Percentiles rank a stretch among this genome's conserved stretches.
Evolutionary conservation across 2,329 filamentous ascomycete species (phyloP).

Genomic region (Penicillium concentricum): DNA sequence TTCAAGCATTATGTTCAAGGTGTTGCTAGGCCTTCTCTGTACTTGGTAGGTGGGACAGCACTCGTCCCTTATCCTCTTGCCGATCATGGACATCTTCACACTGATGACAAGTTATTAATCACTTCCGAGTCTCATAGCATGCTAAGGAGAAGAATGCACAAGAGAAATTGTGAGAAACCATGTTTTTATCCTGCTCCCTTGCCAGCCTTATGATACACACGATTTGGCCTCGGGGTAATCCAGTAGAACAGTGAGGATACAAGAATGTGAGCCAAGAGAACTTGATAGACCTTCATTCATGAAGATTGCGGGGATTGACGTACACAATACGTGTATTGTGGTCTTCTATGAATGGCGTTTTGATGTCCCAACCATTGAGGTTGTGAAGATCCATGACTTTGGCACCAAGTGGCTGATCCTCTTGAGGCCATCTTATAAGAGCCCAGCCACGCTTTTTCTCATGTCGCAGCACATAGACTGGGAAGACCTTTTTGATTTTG

Average conservation of each 20-base stretch:
- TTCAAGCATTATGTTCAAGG: no score
- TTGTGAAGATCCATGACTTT: background rate
- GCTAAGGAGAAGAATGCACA: no score
- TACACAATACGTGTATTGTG: background rate
- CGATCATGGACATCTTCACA: no score
- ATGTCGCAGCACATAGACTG: background rate
- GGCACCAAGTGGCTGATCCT: background rate
- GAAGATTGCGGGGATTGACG: background rate
- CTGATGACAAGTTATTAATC: no score
- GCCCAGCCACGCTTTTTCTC: background rate
- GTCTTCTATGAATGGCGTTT: background rate
- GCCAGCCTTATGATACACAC: no score
- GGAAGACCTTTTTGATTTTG: background rate
- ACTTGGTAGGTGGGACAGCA: no score
- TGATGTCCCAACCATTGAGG: background rate
- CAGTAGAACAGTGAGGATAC: background rate
- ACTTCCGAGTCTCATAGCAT: no score
- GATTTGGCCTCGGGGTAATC: background rate
- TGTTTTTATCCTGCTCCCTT: no score
- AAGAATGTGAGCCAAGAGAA: background rate
- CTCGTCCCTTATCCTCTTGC: no score
- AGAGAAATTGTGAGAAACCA: no score
- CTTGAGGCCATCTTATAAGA: background rate
- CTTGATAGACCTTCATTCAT: background rate
- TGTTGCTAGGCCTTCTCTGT: no score